phyloP scores from a whole-genome alignment of 1,284 basidiomycete genomes.

The Puccinia triticina region DNA sequence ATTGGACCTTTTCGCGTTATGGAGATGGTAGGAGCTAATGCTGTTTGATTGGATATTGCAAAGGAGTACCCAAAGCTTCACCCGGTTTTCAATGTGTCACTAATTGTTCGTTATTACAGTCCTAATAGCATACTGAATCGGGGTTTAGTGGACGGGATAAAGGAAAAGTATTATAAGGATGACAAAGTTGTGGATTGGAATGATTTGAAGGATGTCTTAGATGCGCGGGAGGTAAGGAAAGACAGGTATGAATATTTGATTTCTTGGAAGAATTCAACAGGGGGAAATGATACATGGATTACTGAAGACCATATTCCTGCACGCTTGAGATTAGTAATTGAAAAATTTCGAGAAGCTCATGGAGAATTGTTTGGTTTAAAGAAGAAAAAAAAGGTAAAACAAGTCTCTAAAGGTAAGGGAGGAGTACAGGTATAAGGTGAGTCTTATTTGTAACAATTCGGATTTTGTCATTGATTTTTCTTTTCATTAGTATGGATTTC shows the following conservation, averaged over 20 bases:
- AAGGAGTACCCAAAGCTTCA: constrained; percentile 16
- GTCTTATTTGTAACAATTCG: no score
- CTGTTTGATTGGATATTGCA: neutral
- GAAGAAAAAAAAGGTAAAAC: no score
- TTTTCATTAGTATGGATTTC: no score
- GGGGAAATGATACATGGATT: neutral
- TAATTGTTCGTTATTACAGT: neutral
- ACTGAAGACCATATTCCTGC: neutral
- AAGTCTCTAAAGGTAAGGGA: no score
- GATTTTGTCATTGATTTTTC: no score
- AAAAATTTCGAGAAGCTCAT: no score
- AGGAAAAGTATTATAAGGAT: neutral
- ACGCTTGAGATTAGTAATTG: no score
- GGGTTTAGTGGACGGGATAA: neutral
- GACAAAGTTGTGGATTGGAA: neutral
- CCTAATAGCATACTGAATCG: neutral
- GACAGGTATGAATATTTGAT: neutral
- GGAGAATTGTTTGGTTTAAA: no score
- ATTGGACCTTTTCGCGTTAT: constrained; percentile 1
- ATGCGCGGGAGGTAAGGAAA: neutral
- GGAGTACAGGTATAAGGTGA: no score
- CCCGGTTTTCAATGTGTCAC: neutral
- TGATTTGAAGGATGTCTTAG: no score
- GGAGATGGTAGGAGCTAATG: constrained; percentile 14
- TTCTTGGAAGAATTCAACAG: neutral